These are phyloP conservation scores for Aspergillus affinis DNA, from an alignment of 495 filamentous ascomycete species.

Conservation along the genomic window DNA sequence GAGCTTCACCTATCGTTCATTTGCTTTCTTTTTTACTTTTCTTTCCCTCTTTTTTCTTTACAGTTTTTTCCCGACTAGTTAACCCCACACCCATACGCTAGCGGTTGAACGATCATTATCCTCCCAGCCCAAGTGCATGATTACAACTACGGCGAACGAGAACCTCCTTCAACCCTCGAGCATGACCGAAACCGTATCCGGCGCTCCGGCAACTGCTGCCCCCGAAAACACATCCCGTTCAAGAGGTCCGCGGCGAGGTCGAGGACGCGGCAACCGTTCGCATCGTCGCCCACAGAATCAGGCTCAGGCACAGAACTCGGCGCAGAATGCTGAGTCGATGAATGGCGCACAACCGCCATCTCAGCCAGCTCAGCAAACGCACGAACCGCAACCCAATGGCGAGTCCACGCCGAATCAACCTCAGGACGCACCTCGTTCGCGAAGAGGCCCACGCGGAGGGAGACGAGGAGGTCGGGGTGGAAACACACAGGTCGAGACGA, in stretches of 20 bases:
- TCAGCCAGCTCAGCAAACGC: constrained; percentile 3
- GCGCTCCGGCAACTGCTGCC: constrained; percentile 17
- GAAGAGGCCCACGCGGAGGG: constrained; percentile 36
- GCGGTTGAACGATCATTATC: neutral
- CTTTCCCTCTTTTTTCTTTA: no score
- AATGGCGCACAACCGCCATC: constrained; percentile 13
- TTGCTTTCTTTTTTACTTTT: neutral
- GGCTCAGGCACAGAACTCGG: neutral
- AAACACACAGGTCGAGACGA: constrained; percentile 24
- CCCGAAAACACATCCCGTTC: constrained; percentile 29
- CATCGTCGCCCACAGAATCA: constrained; percentile 11
- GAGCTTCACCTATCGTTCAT: neutral
- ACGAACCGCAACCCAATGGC: constrained; percentile 11
- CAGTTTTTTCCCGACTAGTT: neutral
- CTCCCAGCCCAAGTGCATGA: constrained; percentile 19
- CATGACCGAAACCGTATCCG: constrained; percentile 25
- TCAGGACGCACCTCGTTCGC: constrained; percentile 24
- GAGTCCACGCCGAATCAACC: constrained; percentile 9
- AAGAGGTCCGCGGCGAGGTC: constrained; percentile 29
- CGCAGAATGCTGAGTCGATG: constrained; percentile 8
- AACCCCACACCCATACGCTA: neutral
- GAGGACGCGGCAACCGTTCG: constrained; percentile 30
- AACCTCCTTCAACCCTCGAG: constrained; percentile 2
- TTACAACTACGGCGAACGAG: neutral
- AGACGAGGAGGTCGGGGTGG: constrained; percentile 40